Conservation (phyloP, 805 yeast species). For the Candida awuae region DNA sequence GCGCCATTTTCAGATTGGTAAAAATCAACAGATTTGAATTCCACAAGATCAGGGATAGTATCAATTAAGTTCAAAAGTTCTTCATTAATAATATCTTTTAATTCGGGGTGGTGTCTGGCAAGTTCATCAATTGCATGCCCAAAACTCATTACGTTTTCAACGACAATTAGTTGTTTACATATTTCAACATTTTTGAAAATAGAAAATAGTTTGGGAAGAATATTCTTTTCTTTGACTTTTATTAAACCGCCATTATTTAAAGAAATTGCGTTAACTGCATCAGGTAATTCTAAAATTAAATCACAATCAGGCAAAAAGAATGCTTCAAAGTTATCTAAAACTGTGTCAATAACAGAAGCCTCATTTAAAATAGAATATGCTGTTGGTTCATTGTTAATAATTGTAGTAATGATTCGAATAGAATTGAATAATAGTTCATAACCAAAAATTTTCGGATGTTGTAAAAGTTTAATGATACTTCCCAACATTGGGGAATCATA, state of each 20-base stretch:
- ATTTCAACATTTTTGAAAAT: slow-evolving; percentile 41
- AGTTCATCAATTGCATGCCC: slow-evolving; percentile 73
- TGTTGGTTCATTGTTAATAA: slow-evolving; percentile 87
- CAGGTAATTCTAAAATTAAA: slow-evolving; percentile 55
- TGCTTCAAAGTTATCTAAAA: slow-evolving; percentile 48
- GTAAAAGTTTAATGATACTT: slow-evolving; percentile 51
- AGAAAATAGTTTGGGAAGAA: slow-evolving; percentile 38
- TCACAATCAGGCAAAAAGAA: slow-evolving; percentile 52
- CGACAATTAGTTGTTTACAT: slow-evolving; percentile 46
- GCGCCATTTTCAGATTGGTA: slow-evolving; percentile 34
- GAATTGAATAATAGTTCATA: slow-evolving; percentile 52
- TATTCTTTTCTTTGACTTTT: slow-evolving; percentile 37
- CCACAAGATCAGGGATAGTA: slow-evolving; percentile 34
- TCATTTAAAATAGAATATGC: slow-evolving; percentile 75
- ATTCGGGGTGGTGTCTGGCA: slow-evolving; percentile 72
- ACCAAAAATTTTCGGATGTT: slow-evolving; percentile 57
- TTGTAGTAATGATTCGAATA: slow-evolving; percentile 55
- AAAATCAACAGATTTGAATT: slow-evolving; percentile 36
- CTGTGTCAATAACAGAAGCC: slow-evolving; percentile 59
- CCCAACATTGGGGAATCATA: slow-evolving; percentile 75
- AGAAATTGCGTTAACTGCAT: slow-evolving; percentile 74
- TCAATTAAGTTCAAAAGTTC: slow-evolving; percentile 40
- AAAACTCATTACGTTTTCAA: slow-evolving; percentile 45
- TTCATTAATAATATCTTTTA: slow-evolving; percentile 50
- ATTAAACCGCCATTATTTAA: slow-evolving; percentile 66